Conservation (phyloP, 805 yeast genomes). For the Wickerhamomyces tratensis region DNA sequence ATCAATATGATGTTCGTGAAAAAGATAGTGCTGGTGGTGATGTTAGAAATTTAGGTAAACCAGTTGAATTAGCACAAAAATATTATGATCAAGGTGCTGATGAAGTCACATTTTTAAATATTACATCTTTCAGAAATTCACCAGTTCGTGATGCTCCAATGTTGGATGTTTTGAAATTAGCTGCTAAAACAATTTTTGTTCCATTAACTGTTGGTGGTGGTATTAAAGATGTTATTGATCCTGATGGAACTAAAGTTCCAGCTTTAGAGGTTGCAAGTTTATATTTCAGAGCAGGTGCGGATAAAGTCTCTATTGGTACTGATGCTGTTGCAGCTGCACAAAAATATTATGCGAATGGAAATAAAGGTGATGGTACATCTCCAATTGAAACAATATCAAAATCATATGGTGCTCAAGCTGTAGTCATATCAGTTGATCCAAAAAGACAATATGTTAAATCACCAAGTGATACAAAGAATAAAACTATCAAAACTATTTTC, state of each 20-base stretch:
- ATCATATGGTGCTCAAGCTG: conserved; percentile 95
- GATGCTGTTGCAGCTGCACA: conserved; percentile 95
- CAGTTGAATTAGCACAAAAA: conserved; percentile 85
- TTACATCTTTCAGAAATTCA: conserved; percentile 91
- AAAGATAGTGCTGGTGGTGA: conserved; percentile 41
- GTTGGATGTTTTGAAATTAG: conserved; percentile 75
- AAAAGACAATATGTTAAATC: conserved; percentile 68
- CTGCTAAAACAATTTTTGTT: conserved; percentile 89
- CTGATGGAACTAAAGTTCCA: conserved; percentile 67
- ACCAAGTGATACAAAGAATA: conserved; percentile 53
- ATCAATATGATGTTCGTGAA: conserved; percentile 95
- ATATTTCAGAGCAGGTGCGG: conserved; percentile 96
- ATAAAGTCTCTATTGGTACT: conserved; percentile 94
- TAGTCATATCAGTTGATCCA: conserved; percentile 97
- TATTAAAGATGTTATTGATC: conserved; percentile 81
- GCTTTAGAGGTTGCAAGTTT: conserved; percentile 87
- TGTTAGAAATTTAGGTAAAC: conserved; percentile 93
- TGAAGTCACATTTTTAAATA: conserved; percentile 89
- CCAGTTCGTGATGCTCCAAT: conserved; percentile 92
- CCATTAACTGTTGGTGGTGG: conserved; percentile 99
- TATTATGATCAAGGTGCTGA: conserved; percentile 95
- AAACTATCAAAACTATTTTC: conserved; percentile 48
- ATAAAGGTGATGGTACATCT: conserved; percentile 55
- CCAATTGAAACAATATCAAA: conserved; percentile 91
- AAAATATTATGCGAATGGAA: conserved; percentile 51